Base-by-base conservation (phyloP, 306 rosid genomes). In the Purshia tridentata region DNA sequence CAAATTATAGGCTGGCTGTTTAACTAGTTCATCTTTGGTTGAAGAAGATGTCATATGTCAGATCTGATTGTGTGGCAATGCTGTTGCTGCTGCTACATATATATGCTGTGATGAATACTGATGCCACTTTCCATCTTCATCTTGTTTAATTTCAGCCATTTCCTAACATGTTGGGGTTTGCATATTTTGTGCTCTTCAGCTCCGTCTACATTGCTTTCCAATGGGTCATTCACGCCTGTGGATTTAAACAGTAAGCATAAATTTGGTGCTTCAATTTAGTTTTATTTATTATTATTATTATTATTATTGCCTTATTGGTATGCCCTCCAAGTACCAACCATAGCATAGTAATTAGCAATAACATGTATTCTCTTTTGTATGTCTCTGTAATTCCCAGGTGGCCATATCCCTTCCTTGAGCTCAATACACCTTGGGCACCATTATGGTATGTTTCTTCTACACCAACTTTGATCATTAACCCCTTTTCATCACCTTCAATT, bases 341-440 rank as follows among this genome's bases (percentile, higher is more conserved):
- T 29, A 29, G 35, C 35, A 29, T 29, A 29, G 35, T 29, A 29
- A 29, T 29, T 29, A 29, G 35, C 35, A 29, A 29, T 29, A 29
- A 29, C 35, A 29, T 29, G 35, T 29, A 29, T 29, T 29, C 35
- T 29, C 35, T 0, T 29, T 3, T 29, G 35, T 29, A 29, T 29
- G 35, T 29, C 35, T 29, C 35, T 29, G 35, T 29, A 29, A 29
- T 29, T 29, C 35, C 35, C 70, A 83, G 86, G 84, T 83, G 86
- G 86, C 93, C 96, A 0, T 90, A 90, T 77, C 93, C 96, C 55
- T 90, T 90, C 77, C 86, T 90, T 1, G 87, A 86, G 84, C 88
- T 90, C 18, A 70, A 81, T 57, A 81, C 81, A 16, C 86, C 88
- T 0, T 90, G 84, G 88, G 87, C 91, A 52, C 88, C 96, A 14